These are phyloP conservation scores for Sarocladium brachiariae DNA, from an alignment of 2,329 filamentous ascomycete genomes.

Conservation along the genomic window DNA sequence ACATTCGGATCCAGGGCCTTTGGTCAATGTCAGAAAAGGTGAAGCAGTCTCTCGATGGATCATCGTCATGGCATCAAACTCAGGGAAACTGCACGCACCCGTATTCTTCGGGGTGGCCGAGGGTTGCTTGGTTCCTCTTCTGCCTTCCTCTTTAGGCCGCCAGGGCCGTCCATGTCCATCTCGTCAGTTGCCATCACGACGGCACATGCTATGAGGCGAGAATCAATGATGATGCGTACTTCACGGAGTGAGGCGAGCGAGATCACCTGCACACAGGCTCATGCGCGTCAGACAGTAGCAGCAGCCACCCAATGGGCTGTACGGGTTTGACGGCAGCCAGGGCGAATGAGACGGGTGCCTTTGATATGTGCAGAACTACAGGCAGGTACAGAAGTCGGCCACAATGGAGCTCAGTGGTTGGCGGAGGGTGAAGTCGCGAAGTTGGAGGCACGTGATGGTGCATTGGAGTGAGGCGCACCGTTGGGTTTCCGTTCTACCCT, in stretches of 20 bases:
- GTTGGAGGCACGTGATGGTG: not conserved
- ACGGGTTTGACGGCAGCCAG: not conserved
- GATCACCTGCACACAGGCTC: constrained; percentile 8
- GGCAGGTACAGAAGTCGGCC: not conserved
- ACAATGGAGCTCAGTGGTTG: not conserved
- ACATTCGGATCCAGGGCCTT: constrained; percentile 86
- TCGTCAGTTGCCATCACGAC: constrained; percentile 19
- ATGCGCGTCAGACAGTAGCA: not conserved
- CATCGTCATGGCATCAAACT: not conserved
- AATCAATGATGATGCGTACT: not conserved
- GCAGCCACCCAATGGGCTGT: not conserved
- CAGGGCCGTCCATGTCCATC: constrained; percentile 38
- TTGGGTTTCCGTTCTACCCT: too few relatives aligned
- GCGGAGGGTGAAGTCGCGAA: too few relatives aligned
- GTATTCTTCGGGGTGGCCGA: constrained; percentile 40
- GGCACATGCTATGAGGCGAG: not conserved
- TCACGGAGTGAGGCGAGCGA: constrained; percentile 1
- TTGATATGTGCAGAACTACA: not conserved
- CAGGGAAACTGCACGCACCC: constrained; percentile 27
- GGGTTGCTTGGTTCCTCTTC: constrained; percentile 29
- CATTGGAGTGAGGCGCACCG: not conserved
- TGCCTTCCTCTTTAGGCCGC: constrained; percentile 44
- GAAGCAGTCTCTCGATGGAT: not conserved
- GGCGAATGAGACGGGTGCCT: too few relatives aligned
- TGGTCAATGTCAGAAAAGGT: not conserved